A percentile compares a stretch with the other conserved stretches of the same genome.
Evolutionary conservation across 306 rosid genomes (phyloP).

Genomic region (Malus asiatica): DNA sequence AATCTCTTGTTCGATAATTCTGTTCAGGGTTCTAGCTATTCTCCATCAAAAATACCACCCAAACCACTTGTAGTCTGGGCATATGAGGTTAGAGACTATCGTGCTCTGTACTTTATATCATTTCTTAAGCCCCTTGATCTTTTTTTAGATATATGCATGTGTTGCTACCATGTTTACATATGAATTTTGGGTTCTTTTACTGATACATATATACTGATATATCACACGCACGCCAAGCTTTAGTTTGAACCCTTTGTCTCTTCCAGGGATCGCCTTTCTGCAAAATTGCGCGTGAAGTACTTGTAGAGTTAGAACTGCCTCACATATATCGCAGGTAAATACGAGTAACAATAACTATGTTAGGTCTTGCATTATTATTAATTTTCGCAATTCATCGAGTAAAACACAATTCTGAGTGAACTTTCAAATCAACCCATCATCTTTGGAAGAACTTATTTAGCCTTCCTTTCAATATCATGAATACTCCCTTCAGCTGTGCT

Average conservation of each 20-base stretch:
- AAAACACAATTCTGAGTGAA: background rate
- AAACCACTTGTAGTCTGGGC: slow-evolving; percentile 88
- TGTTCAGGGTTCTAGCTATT: slow-evolving; percentile 61
- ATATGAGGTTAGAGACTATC: slow-evolving; percentile 57
- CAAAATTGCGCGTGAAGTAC: slow-evolving; percentile 90
- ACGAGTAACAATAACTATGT: background rate
- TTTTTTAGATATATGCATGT: background rate
- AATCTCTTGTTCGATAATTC: background rate
- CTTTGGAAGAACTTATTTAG: background rate
- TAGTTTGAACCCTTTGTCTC: slow-evolving; percentile 19
- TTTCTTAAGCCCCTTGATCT: background rate
- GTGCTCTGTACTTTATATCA: background rate
- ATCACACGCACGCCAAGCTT: background rate
- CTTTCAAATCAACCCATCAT: background rate
- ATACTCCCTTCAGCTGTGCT: slow-evolving; percentile 56
- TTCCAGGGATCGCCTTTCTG: slow-evolving; percentile 96
- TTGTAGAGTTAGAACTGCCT: slow-evolving; percentile 88
- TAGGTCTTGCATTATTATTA: background rate
- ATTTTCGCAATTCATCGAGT: background rate
- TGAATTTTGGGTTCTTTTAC: background rate
- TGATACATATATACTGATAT: background rate
- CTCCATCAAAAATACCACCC: slow-evolving; percentile 78
- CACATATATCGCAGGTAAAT: slow-evolving; percentile 60
- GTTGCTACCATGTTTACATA: slow-evolving; percentile 5
- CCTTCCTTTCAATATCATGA: background rate